Evolutionary conservation across 2,329 filamentous ascomycete genomes (phyloP).

Genomic region (Drechslerella dactyloides): DNA sequence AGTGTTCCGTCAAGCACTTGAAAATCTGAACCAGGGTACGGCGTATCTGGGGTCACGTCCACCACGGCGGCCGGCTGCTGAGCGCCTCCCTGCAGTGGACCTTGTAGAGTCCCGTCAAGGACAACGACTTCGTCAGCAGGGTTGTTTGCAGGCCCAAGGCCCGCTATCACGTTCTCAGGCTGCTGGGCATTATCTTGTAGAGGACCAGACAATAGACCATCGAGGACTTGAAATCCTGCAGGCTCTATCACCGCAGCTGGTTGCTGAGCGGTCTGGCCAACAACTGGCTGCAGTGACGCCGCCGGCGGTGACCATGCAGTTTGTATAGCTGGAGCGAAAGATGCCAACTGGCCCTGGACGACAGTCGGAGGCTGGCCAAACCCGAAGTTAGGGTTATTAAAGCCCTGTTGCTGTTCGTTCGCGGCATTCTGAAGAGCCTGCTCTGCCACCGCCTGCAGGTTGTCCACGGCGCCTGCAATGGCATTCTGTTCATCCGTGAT

Average conservation of each 20-base stretch:
- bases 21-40: no score
- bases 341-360: conserved; percentile 2
- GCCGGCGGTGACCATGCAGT: neutral
- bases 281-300: neutral
- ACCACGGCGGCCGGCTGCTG: no score
- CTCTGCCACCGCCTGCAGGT: conserved; percentile 19
- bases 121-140: no score
- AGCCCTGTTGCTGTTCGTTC: conserved; percentile 13
- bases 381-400: conserved; percentile 23
- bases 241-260: neutral
- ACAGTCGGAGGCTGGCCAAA: neutral
- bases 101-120: no score
- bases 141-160: no score
- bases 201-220: neutral
- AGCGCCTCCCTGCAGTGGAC: no score
- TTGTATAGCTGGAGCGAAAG: neutral
- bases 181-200: neutral
- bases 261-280: neutral
- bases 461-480: conserved; percentile 17
- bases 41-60: no score
- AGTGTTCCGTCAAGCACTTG: no score
- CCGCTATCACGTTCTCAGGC: neutral
- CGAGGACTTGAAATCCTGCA: neutral
- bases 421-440: conserved; percentile 22
- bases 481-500: conserved; percentile 23